A percentile compares a stretch with the other conserved stretches of the same genome.
Evolutionary conservation across 78 protist species (phyloP).

Genomic region (Capsaspora owczarzaki): DNA sequence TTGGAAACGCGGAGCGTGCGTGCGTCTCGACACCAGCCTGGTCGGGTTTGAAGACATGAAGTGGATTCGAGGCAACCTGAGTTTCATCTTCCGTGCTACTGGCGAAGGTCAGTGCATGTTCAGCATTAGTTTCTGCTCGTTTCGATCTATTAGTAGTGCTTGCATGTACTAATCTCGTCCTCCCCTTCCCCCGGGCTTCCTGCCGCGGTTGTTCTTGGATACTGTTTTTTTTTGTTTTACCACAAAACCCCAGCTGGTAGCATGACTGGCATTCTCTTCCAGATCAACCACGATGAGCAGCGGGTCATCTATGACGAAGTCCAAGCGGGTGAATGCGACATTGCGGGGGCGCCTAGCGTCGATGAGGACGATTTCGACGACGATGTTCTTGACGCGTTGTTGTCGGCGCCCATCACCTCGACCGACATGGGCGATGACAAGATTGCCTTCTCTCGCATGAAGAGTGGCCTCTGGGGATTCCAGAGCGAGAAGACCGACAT

Average conservation of each 20-base stretch:
- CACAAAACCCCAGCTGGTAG: no score
- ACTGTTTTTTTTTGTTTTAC: no score
- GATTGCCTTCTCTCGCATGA: not conserved
- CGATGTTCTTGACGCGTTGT: not conserved
- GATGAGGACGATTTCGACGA: not conserved
- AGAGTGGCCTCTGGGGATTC: not conserved
- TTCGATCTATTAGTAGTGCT: no score
- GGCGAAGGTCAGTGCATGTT: constrained; percentile 13
- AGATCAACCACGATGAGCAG: not conserved
- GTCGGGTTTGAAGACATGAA: constrained; percentile 32
- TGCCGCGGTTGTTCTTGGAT: no score
- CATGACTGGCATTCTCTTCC: not conserved
- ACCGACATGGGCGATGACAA: not conserved
- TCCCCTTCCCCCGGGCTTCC: no score
- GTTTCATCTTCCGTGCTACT: constrained; percentile 6
- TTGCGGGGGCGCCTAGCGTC: no score
- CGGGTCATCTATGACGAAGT: no score
- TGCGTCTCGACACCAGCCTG: constrained; percentile 48
- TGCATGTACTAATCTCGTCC: no score
- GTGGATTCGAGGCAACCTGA: constrained; percentile 47
- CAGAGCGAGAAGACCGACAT: not conserved
- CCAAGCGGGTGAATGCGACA: no score
- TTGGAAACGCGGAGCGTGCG: constrained; percentile 29
- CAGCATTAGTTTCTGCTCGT: no score
- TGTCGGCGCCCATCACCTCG: not conserved